These are phyloP conservation scores for Teratosphaeria epicoccoides DNA, from an alignment of 2,329 filamentous ascomycete genomes.

Conservation along the genomic window DNA sequence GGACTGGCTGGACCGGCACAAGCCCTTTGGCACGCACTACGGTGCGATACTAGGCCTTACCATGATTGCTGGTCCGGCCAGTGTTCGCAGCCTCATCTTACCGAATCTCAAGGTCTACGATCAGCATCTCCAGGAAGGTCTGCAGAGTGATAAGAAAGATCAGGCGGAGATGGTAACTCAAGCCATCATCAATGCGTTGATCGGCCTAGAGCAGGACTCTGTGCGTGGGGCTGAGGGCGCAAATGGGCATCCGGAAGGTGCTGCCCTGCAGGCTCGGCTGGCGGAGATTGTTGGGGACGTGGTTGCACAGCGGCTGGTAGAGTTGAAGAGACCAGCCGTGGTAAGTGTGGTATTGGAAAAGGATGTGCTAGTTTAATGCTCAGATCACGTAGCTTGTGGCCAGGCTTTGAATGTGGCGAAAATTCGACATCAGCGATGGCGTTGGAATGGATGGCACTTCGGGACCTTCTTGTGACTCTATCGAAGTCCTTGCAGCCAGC, in stretches of 20 bases:
- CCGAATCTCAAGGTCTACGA: constrained; percentile 58
- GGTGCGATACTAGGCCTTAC: constrained; percentile 74
- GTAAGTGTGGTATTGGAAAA: constrained; percentile 30
- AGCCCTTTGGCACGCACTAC: constrained; percentile 75
- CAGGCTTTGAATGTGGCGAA: too few relatives aligned
- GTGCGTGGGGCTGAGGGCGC: constrained; percentile 13
- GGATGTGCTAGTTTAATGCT: constrained; percentile 8
- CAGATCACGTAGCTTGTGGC: constrained; percentile 7
- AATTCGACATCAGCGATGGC: constrained; percentile 7
- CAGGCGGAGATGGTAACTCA: constrained; percentile 52
- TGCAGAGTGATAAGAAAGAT: constrained; percentile 45
- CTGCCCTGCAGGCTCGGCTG: constrained; percentile 31
- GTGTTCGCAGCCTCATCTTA: constrained; percentile 52
- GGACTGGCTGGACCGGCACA: constrained; percentile 76
- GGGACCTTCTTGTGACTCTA: background rate
- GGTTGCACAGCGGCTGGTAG: constrained; percentile 31
- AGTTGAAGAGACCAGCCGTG: constrained; percentile 27
- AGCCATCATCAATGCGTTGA: constrained; percentile 47
- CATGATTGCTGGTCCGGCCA: constrained; percentile 60
- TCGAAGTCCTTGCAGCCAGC: background rate
- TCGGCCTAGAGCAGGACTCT: constrained; percentile 40
- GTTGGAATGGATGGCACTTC: background rate
- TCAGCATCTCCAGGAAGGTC: constrained; percentile 46
- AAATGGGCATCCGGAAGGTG: constrained; percentile 33
- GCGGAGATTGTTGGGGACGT: constrained; percentile 36